Conservation (phyloP, 495 filamentous ascomycete genomes). For the Staphylotrichum tortipilum region DNA sequence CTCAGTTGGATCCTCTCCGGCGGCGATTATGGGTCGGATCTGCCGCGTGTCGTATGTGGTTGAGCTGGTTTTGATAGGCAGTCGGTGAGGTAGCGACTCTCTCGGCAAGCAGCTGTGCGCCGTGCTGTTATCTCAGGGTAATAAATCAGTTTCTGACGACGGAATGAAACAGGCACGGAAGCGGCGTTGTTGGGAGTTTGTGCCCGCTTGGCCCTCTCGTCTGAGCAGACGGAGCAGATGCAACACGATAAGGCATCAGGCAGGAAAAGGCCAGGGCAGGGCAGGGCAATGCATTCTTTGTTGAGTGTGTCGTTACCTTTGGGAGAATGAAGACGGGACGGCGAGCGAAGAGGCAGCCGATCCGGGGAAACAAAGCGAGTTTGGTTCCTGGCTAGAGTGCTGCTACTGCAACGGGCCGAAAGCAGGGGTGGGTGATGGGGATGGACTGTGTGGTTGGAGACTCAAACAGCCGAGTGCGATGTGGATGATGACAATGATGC, state of each 20-base stretch:
- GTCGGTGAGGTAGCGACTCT: too few species aligned
- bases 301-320: conserved; percentile 1
- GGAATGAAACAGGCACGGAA: conserved; percentile 4
- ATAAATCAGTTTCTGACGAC: conserved; percentile 1
- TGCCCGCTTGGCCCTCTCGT: neutral
- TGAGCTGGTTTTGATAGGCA: too few species aligned
- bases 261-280: too few species aligned
- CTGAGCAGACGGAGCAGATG: neutral
- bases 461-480: neutral
- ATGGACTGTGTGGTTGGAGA: too few species aligned
- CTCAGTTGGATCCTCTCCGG: too few species aligned
- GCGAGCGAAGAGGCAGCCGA: neutral
- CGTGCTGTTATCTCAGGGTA: conserved; percentile 6
- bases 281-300: too few species aligned
- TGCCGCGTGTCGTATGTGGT: neutral
- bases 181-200: neutral
- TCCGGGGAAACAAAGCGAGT: neutral
- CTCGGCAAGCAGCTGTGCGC: too few species aligned
- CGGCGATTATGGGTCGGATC: neutral
- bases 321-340: neutral
- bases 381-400: neutral
- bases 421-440: too few species aligned
- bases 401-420: neutral
- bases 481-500: too few species aligned
- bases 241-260: conserved; percentile 2